Conservation (phyloP, 179 eudicot species). For the Silene vulgaris region DNA sequence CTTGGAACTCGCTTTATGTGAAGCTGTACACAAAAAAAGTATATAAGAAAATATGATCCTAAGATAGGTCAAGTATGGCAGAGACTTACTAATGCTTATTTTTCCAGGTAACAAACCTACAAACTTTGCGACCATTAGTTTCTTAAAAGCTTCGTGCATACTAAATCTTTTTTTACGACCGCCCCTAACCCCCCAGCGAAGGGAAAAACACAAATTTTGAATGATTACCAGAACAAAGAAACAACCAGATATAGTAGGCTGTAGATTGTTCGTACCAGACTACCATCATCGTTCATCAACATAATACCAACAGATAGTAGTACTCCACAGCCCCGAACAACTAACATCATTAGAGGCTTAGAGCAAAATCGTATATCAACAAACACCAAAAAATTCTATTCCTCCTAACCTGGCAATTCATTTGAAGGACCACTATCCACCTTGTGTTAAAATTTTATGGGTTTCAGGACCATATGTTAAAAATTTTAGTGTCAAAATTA, state of each 20-base stretch:
- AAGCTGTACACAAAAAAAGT: conserved; percentile 38
- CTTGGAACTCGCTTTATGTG: conserved; percentile 71
- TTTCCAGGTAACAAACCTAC: not conserved
- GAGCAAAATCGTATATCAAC: not conserved
- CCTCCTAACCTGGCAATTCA: not conserved
- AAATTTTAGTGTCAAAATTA: no score
- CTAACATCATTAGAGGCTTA: no score
- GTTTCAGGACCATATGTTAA: not conserved
- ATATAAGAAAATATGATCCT: not conserved
- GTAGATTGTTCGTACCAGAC: not conserved
- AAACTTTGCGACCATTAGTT: not conserved
- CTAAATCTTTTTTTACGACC: not conserved
- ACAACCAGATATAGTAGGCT: not conserved
- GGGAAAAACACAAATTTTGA: not conserved
- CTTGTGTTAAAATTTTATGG: not conserved
- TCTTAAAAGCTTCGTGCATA: not conserved
- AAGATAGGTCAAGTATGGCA: not conserved
- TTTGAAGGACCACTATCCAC: not conserved
- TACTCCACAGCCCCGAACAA: no score
- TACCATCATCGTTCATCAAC: not conserved
- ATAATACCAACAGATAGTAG: not conserved
- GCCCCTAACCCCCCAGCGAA: not conserved
- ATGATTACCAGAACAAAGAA: not conserved
- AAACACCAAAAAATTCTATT: not conserved
- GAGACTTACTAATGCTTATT: not conserved